Evolutionary conservation across 2,329 filamentous ascomycete species (phyloP).

Genomic region (Septoria petroselini): DNA sequence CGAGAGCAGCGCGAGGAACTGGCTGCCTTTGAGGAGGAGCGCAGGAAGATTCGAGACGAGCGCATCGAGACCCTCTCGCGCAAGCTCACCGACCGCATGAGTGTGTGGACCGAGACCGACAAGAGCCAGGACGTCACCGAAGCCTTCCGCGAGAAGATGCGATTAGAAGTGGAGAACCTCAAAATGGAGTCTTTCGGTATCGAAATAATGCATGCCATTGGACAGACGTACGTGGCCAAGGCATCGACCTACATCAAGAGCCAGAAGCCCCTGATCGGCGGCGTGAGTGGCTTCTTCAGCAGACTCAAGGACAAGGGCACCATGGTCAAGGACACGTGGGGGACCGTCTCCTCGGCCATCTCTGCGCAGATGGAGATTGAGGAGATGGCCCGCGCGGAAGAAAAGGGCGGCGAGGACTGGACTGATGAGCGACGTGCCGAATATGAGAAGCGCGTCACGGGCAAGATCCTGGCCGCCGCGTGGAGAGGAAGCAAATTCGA

Average conservation of each 20-base stretch:
- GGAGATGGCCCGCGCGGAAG: constrained; percentile 95
- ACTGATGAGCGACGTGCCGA: constrained; percentile 95
- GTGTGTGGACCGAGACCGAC: constrained; percentile 96
- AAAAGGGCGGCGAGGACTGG: constrained; percentile 94
- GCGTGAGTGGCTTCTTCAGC: constrained; percentile 91
- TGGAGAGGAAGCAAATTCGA: constrained; percentile 97
- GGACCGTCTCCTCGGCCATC: constrained; percentile 91
- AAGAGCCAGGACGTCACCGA: constrained; percentile 78
- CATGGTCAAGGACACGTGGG: constrained; percentile 97
- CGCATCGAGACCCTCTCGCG: constrained; percentile 78
- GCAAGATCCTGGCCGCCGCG: constrained; percentile 94
- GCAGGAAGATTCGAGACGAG: constrained; percentile 78
- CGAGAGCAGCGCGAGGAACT: constrained; percentile 95
- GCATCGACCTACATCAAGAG: constrained; percentile 83
- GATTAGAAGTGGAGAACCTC: constrained; percentile 91
- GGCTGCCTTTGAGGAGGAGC: constrained; percentile 81
- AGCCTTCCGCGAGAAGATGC: constrained; percentile 91
- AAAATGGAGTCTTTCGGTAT: constrained; percentile 99
- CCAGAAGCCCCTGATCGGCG: constrained; percentile 80
- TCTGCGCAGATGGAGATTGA: constrained; percentile 98
- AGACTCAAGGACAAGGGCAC: constrained; percentile 94
- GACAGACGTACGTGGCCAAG: constrained; percentile 84
- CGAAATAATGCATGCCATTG: constrained; percentile 93
- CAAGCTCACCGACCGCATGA: constrained; percentile 86
- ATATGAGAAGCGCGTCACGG: constrained; percentile 92